phyloP scores from a whole-genome alignment of 108 stramenopile species.

The Pseudonitzschia multiseries region DNA sequence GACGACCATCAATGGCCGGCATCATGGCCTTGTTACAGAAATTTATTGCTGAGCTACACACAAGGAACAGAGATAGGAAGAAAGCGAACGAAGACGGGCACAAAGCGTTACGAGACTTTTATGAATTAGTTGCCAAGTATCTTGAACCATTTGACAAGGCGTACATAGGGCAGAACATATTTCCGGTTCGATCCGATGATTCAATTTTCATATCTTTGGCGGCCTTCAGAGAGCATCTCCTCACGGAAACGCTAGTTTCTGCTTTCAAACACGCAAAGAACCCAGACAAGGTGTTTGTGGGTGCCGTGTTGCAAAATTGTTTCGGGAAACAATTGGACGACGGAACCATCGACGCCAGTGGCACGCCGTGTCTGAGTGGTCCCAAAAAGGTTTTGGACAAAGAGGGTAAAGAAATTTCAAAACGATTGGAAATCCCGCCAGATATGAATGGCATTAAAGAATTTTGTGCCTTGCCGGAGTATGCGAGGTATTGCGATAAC shows the following conservation, averaged over 20 bases:
- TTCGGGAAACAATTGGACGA: slow-evolving; percentile 44
- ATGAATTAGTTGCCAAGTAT: slow-evolving; percentile 41
- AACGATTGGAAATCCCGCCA: slow-evolving; percentile 62
- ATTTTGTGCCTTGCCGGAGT: slow-evolving; percentile 62
- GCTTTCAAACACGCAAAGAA: slow-evolving; percentile 74
- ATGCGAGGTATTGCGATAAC: slow-evolving; percentile 53
- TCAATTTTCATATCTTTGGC: slow-evolving; percentile 85
- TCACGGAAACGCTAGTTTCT: slow-evolving; percentile 73
- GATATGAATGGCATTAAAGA: slow-evolving; percentile 76
- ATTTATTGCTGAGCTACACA: slow-evolving; percentile 10
- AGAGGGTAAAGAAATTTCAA: slow-evolving; percentile 42
- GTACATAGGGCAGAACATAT: slow-evolving; percentile 53
- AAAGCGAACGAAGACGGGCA: slow-evolving; percentile 29
- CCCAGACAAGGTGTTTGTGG: slow-evolving; percentile 85
- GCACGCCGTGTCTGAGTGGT: slow-evolving; percentile 63
- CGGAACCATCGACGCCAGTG: slow-evolving; percentile 14
- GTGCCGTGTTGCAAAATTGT: slow-evolving; percentile 93
- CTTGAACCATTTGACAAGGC: slow-evolving; percentile 51
- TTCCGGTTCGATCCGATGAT: slow-evolving; percentile 68
- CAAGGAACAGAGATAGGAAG: neutral
- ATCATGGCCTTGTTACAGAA: slow-evolving; percentile 13
- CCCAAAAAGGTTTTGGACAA: slow-evolving; percentile 69
- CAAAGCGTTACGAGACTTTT: slow-evolving; percentile 45
- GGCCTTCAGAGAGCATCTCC: slow-evolving; percentile 87
- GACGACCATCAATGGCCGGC: slow-evolving; percentile 15